Conservation (phyloP, 495 filamentous ascomycete species). For the Daldinia caldariorum region DNA sequence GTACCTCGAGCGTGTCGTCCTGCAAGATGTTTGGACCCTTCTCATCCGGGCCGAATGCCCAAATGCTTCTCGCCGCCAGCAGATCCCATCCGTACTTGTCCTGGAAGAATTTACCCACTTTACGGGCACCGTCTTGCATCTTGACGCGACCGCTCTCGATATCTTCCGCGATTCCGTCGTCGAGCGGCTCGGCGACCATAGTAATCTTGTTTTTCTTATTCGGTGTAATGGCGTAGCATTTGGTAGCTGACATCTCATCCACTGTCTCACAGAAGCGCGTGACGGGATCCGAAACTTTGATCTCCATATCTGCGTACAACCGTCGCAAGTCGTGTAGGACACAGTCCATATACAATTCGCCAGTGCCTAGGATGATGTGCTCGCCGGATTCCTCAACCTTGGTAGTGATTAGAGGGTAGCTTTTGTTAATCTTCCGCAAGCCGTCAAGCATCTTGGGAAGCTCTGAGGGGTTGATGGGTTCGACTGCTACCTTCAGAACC, state of each 20-base stretch:
- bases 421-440: slow-evolving; percentile 95
- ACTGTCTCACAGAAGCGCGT: slow-evolving; percentile 98
- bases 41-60: slow-evolving; percentile 98
- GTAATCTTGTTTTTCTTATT: slow-evolving; percentile 99
- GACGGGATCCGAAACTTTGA: slow-evolving; percentile 97
- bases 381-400: slow-evolving; percentile 99
- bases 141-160: slow-evolving; percentile 90
- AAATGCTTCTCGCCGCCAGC: slow-evolving; percentile 91
- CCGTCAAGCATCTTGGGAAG: slow-evolving; percentile 99
- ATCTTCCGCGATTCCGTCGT: slow-evolving; percentile 93
- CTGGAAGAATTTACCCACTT: slow-evolving; percentile 96
- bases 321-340: slow-evolving; percentile 93
- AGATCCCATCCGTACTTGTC: slow-evolving; percentile 98
- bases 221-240: slow-evolving; percentile 96
- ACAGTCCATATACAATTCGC: slow-evolving; percentile 98
- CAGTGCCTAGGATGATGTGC: slow-evolving; percentile 92
- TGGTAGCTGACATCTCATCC: slow-evolving; percentile 96
- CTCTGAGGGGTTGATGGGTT: slow-evolving; percentile 97
- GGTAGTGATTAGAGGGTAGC: slow-evolving; percentile 91
- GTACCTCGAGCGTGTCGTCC: slow-evolving; percentile 88
- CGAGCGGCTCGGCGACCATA: slow-evolving; percentile 95
- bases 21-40: slow-evolving; percentile 95
- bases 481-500: slow-evolving; percentile 96
- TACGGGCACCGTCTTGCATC: slow-evolving; percentile 92
- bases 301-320: slow-evolving; percentile 98